Base-by-base conservation (phyloP, 345 rosid genomes). In the Camelina laxa region DNA sequence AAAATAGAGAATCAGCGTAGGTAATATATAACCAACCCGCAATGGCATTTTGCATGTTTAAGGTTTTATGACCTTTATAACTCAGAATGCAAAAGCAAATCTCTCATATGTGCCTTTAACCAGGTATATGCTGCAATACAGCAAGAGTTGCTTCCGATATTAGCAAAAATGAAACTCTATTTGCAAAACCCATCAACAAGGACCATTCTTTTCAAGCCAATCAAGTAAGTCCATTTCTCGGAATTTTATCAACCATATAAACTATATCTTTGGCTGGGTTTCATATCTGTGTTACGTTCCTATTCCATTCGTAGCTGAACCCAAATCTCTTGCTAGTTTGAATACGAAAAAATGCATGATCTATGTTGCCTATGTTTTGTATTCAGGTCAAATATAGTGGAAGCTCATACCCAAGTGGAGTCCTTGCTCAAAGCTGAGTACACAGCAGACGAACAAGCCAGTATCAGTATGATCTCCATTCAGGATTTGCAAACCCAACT, bases 121-220 rank as follows among this genome's bases (percentile, higher is more conserved):
- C 82, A 94, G 97, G 97, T 94, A 55, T 72, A 83, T 49, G 79
- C 84, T 54, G 97, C 97, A 24, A 86, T 87, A 53, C 87, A 84
- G 77, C 80, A 85, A 81, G 97, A 90, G 77, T 67, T 95, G 73
- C 96, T 96, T 22, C 57, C 42, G 13, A 92, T 90, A 75, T 81
- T 87, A 80, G 87, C 80, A 15, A 95, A 87, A 85, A 92, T 95
- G 97, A 92, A 89, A 82, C 93, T 92, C 69, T 95, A 95, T 84
- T 81, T 95, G 74, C 96, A 84, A 79, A 95, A 90, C 69, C 84
- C 91, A 60, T 87, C 93, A 24, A 95, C 99, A 65, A 75, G 97
- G 75, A 82, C 87, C 33, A 90, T 95, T 73, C 96, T 95, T 67
- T 95, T 94, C 83, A 94, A 88, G 78, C 96, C 98, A 15, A 87